A percentile compares a stretch with the other conserved stretches of the same genome.
phyloP scores from a whole-genome alignment of 371 early-diverging fungal genomes.

The Umbelopsis sp. region DNA sequence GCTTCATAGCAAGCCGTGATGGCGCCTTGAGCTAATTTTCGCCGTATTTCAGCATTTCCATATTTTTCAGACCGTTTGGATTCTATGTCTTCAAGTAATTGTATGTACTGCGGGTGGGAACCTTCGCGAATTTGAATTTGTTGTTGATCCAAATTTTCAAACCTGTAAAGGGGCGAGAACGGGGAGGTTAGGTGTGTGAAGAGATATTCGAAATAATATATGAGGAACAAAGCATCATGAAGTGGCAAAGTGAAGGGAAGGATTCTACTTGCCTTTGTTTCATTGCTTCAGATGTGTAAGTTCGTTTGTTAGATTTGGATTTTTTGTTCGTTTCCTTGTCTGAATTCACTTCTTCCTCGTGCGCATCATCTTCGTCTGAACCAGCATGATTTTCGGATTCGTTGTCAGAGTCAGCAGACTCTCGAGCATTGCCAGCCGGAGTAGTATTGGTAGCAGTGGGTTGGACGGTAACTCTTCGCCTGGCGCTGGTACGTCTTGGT shows the following conservation, averaged over 20 bases:
- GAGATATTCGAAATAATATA: not conserved
- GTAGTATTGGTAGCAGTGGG: not conserved
- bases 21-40: slow-evolving; percentile 33
- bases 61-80: slow-evolving; percentile 27
- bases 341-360: slow-evolving; percentile 3
- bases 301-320: slow-evolving; percentile 4
- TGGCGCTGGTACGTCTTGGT: slow-evolving; percentile 18
- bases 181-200: slow-evolving; percentile 1
- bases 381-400: slow-evolving; percentile 11
- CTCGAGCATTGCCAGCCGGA: slow-evolving; percentile 5
- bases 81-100: slow-evolving; percentile 30
- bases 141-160: slow-evolving; percentile 34
- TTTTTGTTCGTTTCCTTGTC: slow-evolving; percentile 9
- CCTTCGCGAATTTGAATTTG: slow-evolving; percentile 36
- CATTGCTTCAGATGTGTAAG: slow-evolving; percentile 18
- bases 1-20: slow-evolving; percentile 28
- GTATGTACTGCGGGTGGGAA: slow-evolving; percentile 35
- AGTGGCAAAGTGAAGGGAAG: not conserved
- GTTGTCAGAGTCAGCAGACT: slow-evolving; percentile 15
- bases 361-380: slow-evolving; percentile 25
- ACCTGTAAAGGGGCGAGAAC: slow-evolving; percentile 17
- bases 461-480: slow-evolving; percentile 20
- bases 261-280: slow-evolving; percentile 29
- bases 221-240: not conserved
- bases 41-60: slow-evolving; percentile 28